Evolutionary conservation across 1,284 basidiomycete species (phyloP), one percentile per base, ranked within the genome.

Genomic region (Boletus calvinii): DNA sequence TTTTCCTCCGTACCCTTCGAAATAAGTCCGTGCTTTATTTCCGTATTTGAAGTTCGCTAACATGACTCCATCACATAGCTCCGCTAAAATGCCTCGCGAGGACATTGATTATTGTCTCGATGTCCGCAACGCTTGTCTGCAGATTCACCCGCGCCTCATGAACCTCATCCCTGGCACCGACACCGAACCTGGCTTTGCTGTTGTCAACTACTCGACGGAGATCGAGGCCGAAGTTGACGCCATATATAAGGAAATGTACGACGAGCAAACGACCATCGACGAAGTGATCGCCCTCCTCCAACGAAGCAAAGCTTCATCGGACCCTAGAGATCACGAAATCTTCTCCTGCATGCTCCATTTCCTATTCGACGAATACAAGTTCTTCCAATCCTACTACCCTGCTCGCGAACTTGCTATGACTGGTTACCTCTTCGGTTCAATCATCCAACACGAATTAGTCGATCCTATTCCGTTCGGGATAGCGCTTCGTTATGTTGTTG

Each of bases 331-430:
- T 62, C 93, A 95, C 68, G 93, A 99, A 74, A 85, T 98, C 54
- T 98, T 99, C 68, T 97, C 95, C 12, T 98, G 95, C 80, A 96
- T 98, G 84, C 85, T 99, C 47, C 95, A 98, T 75, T 97, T 98
- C 75, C 84, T 99, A 49, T 99, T 99, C 72, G 97, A 99, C 83
- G 97, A 99, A 77, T 98, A 98, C 83, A 94, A 95, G 67, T 99
- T 98, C 78, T 98, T 99, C 83, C 93, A 97, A 68, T 90, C 92
- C 47, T 94, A 82, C 68, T 96, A 99, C 66, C 97, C 97, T 13
- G 81, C 91, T 29, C 91, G 94, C 57, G 94, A 99, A 74, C 81
- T 99, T 43, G 86, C 88, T 40, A 94, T 99, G 85, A 99, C 97
- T 1, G 97, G 92, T 45, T 90, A 94, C 64, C 82, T 99, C 32